Conservation (phyloP, 2,329 filamentous ascomycete genomes). For the Arthrobotrys sinensis region DNA sequence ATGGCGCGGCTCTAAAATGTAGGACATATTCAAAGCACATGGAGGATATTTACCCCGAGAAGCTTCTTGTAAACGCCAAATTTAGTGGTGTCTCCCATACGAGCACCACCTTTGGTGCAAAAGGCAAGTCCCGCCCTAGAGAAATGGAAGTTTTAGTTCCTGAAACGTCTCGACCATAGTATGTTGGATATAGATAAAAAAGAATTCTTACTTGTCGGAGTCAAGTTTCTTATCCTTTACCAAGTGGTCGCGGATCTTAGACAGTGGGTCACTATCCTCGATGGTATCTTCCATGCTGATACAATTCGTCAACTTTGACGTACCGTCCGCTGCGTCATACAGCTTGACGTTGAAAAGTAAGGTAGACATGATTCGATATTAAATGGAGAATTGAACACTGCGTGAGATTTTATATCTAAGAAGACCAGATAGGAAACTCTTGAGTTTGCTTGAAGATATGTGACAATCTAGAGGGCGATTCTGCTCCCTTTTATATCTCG, state of each 20-base stretch:
- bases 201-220: conserved; percentile 39
- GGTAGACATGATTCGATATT: neutral
- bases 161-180: neutral
- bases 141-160: neutral
- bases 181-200: neutral
- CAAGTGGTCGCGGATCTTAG: conserved; percentile 2
- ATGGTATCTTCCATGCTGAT: conserved; percentile 19
- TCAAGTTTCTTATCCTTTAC: conserved; percentile 27
- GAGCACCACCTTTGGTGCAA: conserved; percentile 33
- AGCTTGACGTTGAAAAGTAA: conserved; percentile 27
- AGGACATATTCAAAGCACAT: neutral
- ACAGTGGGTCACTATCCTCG: neutral
- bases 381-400: neutral
- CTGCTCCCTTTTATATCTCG: neutral
- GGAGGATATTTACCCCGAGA: neutral
- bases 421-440: neutral
- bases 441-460: neutral
- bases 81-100: conserved; percentile 28
- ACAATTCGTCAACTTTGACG: conserved; percentile 18
- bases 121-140: conserved; percentile 25
- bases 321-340: conserved; percentile 7
- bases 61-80: conserved; percentile 19
- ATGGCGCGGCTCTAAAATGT: neutral
- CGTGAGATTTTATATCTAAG: neutral
- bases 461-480: neutral